Conservation (phyloP, 2,329 filamentous ascomycete species). For the Penicillium sp. region DNA sequence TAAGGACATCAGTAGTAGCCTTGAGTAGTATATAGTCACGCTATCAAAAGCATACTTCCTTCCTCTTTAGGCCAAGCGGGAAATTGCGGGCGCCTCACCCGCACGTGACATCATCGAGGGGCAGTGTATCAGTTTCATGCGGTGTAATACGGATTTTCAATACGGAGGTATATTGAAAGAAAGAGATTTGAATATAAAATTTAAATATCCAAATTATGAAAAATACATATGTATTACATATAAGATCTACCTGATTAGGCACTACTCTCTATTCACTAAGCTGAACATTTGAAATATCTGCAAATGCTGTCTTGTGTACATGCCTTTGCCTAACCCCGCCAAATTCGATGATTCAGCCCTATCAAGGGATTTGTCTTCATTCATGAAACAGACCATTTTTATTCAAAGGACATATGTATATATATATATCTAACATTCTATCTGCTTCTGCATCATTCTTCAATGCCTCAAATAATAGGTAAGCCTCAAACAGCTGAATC, state of each 20-base stretch:
- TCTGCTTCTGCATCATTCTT: neutral
- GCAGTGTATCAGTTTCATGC: conserved; percentile 7
- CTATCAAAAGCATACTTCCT: conserved; percentile 4
- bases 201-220: neutral
- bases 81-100: conserved; percentile 19
- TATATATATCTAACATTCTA: neutral
- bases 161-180: conserved; percentile 5
- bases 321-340: neutral
- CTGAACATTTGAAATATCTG: neutral
- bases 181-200: neutral
- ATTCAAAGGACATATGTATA: neutral
- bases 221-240: neutral
- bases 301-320: neutral
- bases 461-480: neutral
- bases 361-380: neutral
- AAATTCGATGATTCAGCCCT: neutral
- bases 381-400: neutral
- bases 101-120: conserved; percentile 33
- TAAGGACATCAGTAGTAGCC: neutral
- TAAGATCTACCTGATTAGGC: neutral
- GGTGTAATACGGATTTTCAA: conserved; percentile 3
- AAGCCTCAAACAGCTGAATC: neutral
- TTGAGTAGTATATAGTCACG: neutral
- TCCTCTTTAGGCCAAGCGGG: conserved; percentile 17
- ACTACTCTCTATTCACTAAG: neutral